Evolutionary conservation across 2,329 filamentous ascomycete genomes (phyloP).

Genomic region (Colletotrichum sp.): DNA sequence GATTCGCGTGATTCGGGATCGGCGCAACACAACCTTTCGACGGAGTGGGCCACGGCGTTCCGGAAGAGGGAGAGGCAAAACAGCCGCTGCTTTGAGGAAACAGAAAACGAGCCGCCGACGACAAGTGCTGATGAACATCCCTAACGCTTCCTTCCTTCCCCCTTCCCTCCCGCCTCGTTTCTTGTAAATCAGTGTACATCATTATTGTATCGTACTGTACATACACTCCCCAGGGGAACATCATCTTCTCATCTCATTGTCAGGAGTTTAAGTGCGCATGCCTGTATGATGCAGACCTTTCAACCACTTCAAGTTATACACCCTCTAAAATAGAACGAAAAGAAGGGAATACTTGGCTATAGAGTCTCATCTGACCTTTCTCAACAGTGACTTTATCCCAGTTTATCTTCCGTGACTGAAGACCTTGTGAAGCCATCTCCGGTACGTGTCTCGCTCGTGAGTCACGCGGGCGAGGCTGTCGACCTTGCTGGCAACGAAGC

Average conservation of each 20-base stretch:
- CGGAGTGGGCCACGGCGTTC: background rate
- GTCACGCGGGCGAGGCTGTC: too few relatives aligned
- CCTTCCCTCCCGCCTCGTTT: background rate
- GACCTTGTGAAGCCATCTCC: too few relatives aligned
- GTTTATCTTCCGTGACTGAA: too few relatives aligned
- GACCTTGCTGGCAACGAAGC: too few relatives aligned
- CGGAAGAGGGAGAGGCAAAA: background rate
- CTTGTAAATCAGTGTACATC: background rate
- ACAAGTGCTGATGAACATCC: background rate
- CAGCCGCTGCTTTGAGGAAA: background rate
- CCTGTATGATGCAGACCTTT: background rate
- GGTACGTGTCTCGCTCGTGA: too few relatives aligned
- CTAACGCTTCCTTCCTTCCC: background rate
- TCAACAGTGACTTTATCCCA: background rate
- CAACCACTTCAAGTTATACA: background rate
- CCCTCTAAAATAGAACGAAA: background rate
- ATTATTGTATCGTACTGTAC: background rate
- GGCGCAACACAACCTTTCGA: background rate
- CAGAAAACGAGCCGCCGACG: background rate
- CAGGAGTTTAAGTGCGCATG: background rate
- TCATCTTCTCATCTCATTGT: conserved; percentile 9
- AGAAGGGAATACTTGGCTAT: background rate
- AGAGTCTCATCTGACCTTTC: background rate
- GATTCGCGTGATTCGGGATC: background rate
- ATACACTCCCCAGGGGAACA: background rate